Conservation (phyloP, 768 basidiomycete species). For the Roridomyces roridus region DNA sequence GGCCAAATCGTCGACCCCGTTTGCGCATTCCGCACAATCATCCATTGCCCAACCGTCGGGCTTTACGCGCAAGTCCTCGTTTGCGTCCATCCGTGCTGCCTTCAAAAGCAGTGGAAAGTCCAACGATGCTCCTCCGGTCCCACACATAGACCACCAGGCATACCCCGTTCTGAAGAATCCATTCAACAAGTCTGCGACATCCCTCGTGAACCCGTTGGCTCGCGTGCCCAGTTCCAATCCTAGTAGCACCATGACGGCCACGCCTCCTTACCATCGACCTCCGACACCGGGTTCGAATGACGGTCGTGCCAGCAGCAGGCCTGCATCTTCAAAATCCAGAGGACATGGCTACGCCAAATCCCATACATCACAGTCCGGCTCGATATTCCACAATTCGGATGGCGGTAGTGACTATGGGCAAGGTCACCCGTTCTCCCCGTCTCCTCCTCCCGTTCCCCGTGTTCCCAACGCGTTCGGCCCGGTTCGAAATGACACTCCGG, state of each 20-base stretch:
- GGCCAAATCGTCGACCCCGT: slow-evolving; percentile 56
- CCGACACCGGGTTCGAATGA: slow-evolving; percentile 65
- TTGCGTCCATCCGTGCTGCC: slow-evolving; percentile 86
- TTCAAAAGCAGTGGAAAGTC: slow-evolving; percentile 72
- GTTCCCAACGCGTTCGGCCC: slow-evolving; percentile 68
- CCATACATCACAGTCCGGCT: slow-evolving; percentile 79
- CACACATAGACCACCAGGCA: slow-evolving; percentile 67
- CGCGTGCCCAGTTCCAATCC: slow-evolving; percentile 36
- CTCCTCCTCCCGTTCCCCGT: slow-evolving; percentile 82
- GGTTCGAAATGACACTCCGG: slow-evolving; percentile 60
- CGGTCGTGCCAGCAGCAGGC: slow-evolving; percentile 36
- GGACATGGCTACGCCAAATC: slow-evolving; percentile 72
- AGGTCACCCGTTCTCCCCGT: slow-evolving; percentile 52
- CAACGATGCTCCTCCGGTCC: slow-evolving; percentile 77
- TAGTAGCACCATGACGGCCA: slow-evolving; percentile 49
- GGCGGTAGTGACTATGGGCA: slow-evolving; percentile 72
- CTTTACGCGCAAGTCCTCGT: slow-evolving; percentile 82
- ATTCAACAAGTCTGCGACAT: slow-evolving; percentile 83
- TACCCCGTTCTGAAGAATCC: slow-evolving; percentile 82
- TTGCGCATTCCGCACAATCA: slow-evolving; percentile 74
- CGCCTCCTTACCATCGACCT: slow-evolving; percentile 63
- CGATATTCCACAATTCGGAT: slow-evolving; percentile 74
- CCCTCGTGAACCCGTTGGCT: slow-evolving; percentile 53
- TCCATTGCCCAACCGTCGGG: slow-evolving; percentile 69
- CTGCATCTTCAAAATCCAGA: slow-evolving; percentile 50